Conservation (phyloP, 179 eudicot genomes). For the Spinacia oleracea region DNA sequence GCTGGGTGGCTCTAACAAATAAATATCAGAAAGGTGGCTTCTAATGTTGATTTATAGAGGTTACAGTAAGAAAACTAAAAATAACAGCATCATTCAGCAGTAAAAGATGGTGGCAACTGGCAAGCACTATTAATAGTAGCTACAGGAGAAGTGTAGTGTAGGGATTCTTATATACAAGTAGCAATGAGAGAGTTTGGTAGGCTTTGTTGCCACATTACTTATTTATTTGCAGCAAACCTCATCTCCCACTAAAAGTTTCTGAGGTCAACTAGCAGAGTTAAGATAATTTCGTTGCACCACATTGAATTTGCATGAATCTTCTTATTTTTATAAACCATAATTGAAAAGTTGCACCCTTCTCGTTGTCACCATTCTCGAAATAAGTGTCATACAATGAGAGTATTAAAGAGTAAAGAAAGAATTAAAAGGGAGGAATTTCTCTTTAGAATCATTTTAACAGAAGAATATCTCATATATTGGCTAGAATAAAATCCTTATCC, state of each 20-base stretch:
- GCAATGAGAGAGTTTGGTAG: not conserved
- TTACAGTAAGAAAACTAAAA: not conserved
- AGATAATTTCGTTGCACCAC: not conserved
- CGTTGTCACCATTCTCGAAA: not conserved
- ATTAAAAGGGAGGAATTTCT: too few relatives aligned
- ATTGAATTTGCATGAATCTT: not conserved
- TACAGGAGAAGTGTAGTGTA: not conserved
- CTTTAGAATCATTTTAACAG: too few relatives aligned
- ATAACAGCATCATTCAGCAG: not conserved
- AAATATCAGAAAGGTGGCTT: not conserved
- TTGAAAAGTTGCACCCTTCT: not conserved
- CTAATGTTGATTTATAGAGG: not conserved
- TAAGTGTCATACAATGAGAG: not conserved
- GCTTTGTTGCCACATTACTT: not conserved
- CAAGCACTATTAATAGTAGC: not conserved
- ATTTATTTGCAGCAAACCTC: not conserved
- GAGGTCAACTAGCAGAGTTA: too few relatives aligned
- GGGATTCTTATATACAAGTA: not conserved
- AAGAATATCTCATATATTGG: too few relatives aligned
- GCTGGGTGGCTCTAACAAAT: too few relatives aligned
- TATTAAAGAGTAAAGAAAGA: too few relatives aligned
- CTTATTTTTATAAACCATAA: not conserved
- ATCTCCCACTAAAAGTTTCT: not conserved
- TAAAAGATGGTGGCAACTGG: not conserved
- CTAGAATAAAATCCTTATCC: not conserved